Evolutionary conservation across 1,139 yeast genomes (phyloP), one percentile per base, ranked within the genome.

Genomic region (Blastobotrys apis): DNA sequence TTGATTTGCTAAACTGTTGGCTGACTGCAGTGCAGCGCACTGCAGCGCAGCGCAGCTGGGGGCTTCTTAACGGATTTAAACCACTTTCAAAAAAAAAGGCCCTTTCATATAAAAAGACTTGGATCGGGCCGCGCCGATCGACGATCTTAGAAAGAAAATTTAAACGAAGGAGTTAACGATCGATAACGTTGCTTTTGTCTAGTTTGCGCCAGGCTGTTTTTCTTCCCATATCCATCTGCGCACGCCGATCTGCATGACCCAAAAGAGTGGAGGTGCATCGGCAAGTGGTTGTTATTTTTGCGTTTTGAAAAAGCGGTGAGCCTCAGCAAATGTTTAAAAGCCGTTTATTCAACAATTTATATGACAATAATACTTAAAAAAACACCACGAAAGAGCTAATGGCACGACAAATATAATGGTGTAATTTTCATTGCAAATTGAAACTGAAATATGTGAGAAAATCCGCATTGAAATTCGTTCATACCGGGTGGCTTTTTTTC

Each of bases 221-320:
- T n/a, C n/a, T n/a, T n/a, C n/a, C n/a, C n/a, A n/a, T n/a, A n/a
- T n/a, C n/a, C n/a, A n/a, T n/a, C n/a, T n/a, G n/a, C n/a, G n/a
- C n/a, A n/a, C n/a, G 9, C 26, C 9, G 26, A 23, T 23, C 26
- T 23, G 26, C 26, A 10, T 29, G n/a, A 29, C 12, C 27, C 5
- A 32, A 33, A 33, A 33, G 12, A 19, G 23, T 19, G 36, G 36
- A 17, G 25, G 23, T 25, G 36, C 23, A 20, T 17, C 36, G 36
- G 36, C 23, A 12, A 17, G 23, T 33, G 10, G 5, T 33, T 5
- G 4, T 4, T 33, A 17, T 19, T 33, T 33, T 13, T 33, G 25
- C 36, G 25, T 33, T 33, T 33, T 17, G 6, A 33, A 33, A 33
- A 16, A 33, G 21, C 23, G 12, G 3, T 33, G 36, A 33, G 36